Base-by-base conservation (phyloP, 1,284 basidiomycete genomes). In the Boletus albobrunnescens region DNA sequence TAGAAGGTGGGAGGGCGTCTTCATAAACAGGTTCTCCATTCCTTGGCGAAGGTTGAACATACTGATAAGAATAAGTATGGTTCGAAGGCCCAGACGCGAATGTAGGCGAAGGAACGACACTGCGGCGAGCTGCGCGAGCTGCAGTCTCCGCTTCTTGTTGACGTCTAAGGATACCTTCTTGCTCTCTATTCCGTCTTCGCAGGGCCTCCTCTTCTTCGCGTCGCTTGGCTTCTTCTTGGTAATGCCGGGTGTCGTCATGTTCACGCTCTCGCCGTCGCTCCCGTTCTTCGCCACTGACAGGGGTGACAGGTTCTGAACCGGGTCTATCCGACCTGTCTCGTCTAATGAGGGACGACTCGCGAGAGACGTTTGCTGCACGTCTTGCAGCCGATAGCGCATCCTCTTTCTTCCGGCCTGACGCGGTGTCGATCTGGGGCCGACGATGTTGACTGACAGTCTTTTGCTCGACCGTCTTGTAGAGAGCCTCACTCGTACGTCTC, bases 91-190 rank as follows among this genome's bases (percentile, higher is more conserved):
- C 50, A 47, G 55, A 40, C 11, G 49, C 40, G 46, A 59, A 52
- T 28, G 51, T 31, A 42, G 64, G 57, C 28, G 64, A 57, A 47
- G 56, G 55, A 41, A 45, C 37, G 27, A 46, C 12, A 28, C 49
- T 53, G 52, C 41, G 57, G 46, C 50, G 56, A 50, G 59, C 57
- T 54, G 57, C 46, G 39, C 60, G 64, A 44, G 65, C 53, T 38
- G 54, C 64, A 40, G 52, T 44, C 20, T 64, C 63, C 36, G 66
- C 67, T 56, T 77, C 74, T 46, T 70, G 72, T 52, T 77, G 77
- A 38, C 74, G 66, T 30, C 61, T 71, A n/a, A 68, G 17, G 41
- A 78, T 77, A 1, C 71, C 74, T 6, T 74, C 74, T 33, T 74
- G 71, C 50, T 78, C 76, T 44, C 66, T 63, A 35, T 57, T 56